Conservation (phyloP, 148 eudicot genomes). For the Spergularia bocconei region DNA sequence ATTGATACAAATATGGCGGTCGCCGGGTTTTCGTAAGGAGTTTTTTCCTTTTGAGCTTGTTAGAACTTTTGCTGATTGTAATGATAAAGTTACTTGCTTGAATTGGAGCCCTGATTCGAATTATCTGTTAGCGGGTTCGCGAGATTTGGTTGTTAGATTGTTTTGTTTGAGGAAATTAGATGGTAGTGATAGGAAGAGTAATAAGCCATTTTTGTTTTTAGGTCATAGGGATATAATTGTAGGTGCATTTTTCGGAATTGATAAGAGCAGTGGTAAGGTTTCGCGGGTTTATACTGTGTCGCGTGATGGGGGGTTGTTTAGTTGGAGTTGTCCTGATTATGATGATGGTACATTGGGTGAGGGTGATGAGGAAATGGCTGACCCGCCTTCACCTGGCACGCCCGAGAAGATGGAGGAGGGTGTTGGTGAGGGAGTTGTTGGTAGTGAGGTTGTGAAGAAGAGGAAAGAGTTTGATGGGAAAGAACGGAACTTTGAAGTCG, state of each 20-base stretch:
- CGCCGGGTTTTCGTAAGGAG: constrained; percentile 82
- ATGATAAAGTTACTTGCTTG: constrained; percentile 63
- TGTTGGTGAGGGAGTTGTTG: constrained; percentile 5
- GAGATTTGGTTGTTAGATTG: constrained; percentile 81
- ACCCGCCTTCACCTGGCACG: constrained; percentile 77
- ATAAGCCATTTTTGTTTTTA: constrained; percentile 70
- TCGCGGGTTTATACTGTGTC: constrained; percentile 63
- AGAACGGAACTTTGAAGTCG: constrained; percentile 26
- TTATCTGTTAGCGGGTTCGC: constrained; percentile 68
- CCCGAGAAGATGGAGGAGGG: constrained; percentile 56
- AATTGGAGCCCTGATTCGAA: constrained; percentile 70
- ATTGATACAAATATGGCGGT: constrained; percentile 77
- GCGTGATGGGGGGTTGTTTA: constrained; percentile 79
- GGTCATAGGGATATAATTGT: constrained; percentile 80
- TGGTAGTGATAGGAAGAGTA: constrained; percentile 13
- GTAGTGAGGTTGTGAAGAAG: constrained; percentile 39
- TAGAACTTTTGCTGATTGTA: constrained; percentile 76
- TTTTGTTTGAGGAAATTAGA: constrained; percentile 49
- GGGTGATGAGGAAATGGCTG: constrained; percentile 36
- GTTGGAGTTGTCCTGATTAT: constrained; percentile 49
- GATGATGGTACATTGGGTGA: constrained; percentile 35
- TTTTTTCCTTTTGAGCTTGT: constrained; percentile 79
- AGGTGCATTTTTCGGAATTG: constrained; percentile 74
- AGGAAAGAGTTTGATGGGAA: constrained; percentile 56
- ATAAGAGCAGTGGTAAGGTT: constrained; percentile 48